phyloP scores from a whole-genome alignment of 495 filamentous ascomycete genomes.

The Penicillium ochrochloron region DNA sequence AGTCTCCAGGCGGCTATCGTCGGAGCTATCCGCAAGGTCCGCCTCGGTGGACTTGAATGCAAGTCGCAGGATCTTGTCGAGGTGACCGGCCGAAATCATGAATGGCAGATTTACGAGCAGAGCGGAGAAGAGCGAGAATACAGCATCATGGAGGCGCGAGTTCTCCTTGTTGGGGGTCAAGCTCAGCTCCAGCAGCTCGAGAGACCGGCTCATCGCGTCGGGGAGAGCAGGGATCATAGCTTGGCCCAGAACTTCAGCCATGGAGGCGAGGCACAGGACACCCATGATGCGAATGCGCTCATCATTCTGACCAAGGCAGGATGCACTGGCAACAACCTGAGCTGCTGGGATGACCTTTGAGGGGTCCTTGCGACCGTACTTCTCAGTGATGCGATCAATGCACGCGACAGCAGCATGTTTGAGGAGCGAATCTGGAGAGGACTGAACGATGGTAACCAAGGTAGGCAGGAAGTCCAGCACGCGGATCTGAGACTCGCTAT shows the following conservation, averaged over 20 bases:
- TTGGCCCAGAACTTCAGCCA: slow-evolving; percentile 84
- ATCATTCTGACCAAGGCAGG: slow-evolving; percentile 76
- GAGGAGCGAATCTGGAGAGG: slow-evolving; percentile 69
- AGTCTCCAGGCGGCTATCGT: slow-evolving; percentile 69
- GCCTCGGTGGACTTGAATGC: slow-evolving; percentile 71
- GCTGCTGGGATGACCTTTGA: slow-evolving; percentile 68
- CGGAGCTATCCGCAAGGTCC: slow-evolving; percentile 54
- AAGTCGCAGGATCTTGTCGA: slow-evolving; percentile 69
- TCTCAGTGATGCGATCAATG: slow-evolving; percentile 86
- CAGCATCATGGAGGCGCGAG: slow-evolving; percentile 74
- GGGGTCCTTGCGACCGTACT: slow-evolving; percentile 86
- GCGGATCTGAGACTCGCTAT: slow-evolving; percentile 66
- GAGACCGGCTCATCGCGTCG: slow-evolving; percentile 67
- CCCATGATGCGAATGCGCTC: slow-evolving; percentile 75
- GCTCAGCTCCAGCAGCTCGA: slow-evolving; percentile 69
- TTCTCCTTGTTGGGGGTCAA: slow-evolving; percentile 57
- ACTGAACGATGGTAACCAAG: slow-evolving; percentile 72
- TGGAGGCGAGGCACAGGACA: slow-evolving; percentile 84
- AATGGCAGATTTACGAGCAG: slow-evolving; percentile 82
- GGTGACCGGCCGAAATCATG: slow-evolving; percentile 75
- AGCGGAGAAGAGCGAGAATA: slow-evolving; percentile 75
- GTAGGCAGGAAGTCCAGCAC: slow-evolving; percentile 79
- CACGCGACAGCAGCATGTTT: slow-evolving; percentile 84
- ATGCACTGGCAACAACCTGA: slow-evolving; percentile 70
- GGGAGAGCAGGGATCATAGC: slow-evolving; percentile 83